Conservation (phyloP, 2,329 filamentous ascomycete genomes). For the Diaporthe sp. region DNA sequence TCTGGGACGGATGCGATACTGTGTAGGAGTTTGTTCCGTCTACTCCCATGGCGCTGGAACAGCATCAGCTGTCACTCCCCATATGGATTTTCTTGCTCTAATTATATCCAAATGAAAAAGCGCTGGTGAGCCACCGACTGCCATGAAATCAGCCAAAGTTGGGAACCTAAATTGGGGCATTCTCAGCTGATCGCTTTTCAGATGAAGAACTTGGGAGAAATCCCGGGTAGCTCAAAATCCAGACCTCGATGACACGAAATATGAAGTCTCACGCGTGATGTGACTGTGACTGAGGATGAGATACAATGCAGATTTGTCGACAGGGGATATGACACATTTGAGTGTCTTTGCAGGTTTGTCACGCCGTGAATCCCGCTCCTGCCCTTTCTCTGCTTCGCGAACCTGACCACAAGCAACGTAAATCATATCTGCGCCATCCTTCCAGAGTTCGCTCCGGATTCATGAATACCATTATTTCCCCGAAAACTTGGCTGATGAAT, state of each 20-base stretch:
- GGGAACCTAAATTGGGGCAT: neutral
- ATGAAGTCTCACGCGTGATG: neutral
- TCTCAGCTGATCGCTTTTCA: neutral
- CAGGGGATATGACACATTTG: neutral
- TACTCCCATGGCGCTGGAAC: neutral
- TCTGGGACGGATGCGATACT: too few species aligned
- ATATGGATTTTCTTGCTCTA: neutral
- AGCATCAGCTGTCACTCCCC: too few species aligned
- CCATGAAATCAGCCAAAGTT: neutral
- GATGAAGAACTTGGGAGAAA: neutral
- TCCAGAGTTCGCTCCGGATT: neutral
- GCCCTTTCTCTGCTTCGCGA: neutral
- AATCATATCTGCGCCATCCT: neutral
- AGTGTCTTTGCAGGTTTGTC: neutral
- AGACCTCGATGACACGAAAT: neutral
- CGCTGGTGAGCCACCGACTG: neutral
- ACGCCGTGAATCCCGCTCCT: too few species aligned
- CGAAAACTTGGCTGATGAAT: neutral
- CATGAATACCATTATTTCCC: neutral
- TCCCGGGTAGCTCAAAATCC: neutral
- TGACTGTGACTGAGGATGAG: neutral
- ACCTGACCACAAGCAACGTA: neutral
- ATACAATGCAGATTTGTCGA: too few species aligned
- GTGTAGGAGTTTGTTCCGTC: neutral
- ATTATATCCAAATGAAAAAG: neutral